Base-by-base conservation (phyloP, 2,329 filamentous ascomycete species). In the Spiromastix sp. region DNA sequence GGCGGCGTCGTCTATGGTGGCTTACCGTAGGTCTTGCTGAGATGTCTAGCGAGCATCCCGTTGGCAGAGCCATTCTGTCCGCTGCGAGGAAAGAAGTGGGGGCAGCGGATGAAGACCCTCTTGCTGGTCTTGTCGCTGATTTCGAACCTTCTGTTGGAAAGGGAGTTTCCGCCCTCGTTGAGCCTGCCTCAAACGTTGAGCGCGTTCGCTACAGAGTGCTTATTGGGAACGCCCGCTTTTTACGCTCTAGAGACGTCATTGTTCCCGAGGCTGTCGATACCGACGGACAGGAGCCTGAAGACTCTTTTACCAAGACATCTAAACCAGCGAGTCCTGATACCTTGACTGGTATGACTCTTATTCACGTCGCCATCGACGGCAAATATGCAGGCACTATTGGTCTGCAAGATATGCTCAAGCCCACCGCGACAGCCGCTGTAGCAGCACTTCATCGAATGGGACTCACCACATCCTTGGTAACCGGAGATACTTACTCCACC, bases 1-100 rank as follows among this genome's bases (percentile, higher is more conserved):
- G 73, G 68, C 75, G 76, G 38, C 76, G 73, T 40, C 77, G 77
- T 21, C 69, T 93, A 3, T 98, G 89, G 89, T 98, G 91, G 91
- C 77, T 83, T n/a, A 72, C 95, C 41, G 77, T 98, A 38, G 91
- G 87, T 29, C 77, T 96, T n/a, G 81, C 89, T 1, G 91, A 98
- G 63, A 86, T 86, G 74, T 83, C 85, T 45, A 94, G 85, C 51
- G 91, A 98, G 60, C 91, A 98, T 54, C 91, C 91, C 1, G 83
- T 96, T 38, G 91, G 87, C n/a, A 85, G 79, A 50, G 89, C 91
- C 10, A 83, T 96, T 34, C 67, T 93, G 4, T 61, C 64, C 1
- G 77, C 78, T 18, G 86, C 89, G 3, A 87, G 84, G 48, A 66
- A 73, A 2, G 76, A 89, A 54, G 75, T 95, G 6, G 77, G 77